Evolutionary conservation across 1,284 basidiomycete species (phyloP).

Genomic region (Kalmanozyma brasiliensis): DNA sequence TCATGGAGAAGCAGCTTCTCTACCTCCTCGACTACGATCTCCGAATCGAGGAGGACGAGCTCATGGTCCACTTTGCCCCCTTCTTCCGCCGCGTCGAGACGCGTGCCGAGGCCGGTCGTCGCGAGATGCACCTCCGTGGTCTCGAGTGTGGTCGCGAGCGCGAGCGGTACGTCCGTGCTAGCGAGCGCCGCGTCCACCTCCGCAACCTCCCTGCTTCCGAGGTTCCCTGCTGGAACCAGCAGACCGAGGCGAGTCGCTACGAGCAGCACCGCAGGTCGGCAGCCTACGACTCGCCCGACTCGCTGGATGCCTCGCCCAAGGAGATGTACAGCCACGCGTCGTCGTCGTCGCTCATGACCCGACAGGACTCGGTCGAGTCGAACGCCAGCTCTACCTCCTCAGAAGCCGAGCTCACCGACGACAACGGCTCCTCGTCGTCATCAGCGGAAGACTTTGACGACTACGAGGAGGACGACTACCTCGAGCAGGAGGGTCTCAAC

Average conservation of each 20-base stretch:
- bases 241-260: slow-evolving; percentile 37
- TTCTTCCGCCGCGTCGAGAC: slow-evolving; percentile 66
- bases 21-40: slow-evolving; percentile 68
- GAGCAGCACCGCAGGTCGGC: slow-evolving; percentile 39
- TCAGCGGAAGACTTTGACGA: slow-evolving; percentile 64
- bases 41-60: slow-evolving; percentile 67
- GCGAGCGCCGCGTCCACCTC: slow-evolving; percentile 62
- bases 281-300: slow-evolving; percentile 44
- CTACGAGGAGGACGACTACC: slow-evolving; percentile 61
- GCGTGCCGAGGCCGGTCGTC: slow-evolving; percentile 61
- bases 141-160: slow-evolving; percentile 65
- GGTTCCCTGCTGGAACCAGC: slow-evolving; percentile 65
- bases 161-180: slow-evolving; percentile 63
- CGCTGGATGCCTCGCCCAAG: slow-evolving; percentile 36
- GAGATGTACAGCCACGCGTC: slow-evolving; percentile 18
- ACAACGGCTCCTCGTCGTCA: slow-evolving; percentile 64
- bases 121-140: slow-evolving; percentile 66
- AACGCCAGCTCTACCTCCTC: slow-evolving; percentile 55
- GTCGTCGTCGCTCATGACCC: slow-evolving; percentile 47
- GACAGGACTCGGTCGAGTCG: slow-evolving; percentile 53
- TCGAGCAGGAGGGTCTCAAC: slow-evolving; percentile 53
- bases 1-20: slow-evolving; percentile 88
- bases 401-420: slow-evolving; percentile 65
- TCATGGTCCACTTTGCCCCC: slow-evolving; percentile 65
- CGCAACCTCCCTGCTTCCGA: slow-evolving; percentile 62